Percentiles rank a stretch among this genome's conserved stretches.
phyloP scores from a whole-genome alignment of 148 eudicot species.

The Dianthus caryophyllus region DNA sequence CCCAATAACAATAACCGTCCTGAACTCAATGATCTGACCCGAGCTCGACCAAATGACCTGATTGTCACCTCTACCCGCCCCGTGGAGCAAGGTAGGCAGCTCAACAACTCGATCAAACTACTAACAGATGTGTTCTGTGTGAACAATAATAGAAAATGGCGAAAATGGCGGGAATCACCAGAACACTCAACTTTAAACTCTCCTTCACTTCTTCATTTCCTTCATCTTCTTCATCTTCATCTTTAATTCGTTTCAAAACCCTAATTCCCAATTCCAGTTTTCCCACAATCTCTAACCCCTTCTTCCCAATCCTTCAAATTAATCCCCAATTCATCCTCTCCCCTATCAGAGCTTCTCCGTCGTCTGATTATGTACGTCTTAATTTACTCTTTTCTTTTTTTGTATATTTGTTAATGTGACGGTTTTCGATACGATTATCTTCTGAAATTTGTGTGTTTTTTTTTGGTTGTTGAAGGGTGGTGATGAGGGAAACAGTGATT shows the following conservation, averaged over 20 bases:
- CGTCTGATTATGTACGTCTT: slow-evolving; percentile 19
- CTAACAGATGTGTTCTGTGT: too few relatives aligned
- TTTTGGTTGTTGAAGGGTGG: slow-evolving; percentile 25
- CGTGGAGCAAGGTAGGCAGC: too few relatives aligned
- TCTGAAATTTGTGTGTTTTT: not conserved
- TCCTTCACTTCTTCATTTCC: not conserved
- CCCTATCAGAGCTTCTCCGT: slow-evolving; percentile 11
- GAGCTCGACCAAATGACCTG: too few relatives aligned
- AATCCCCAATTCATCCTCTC: not conserved
- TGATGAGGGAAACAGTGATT: slow-evolving; percentile 14
- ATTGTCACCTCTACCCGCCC: too few relatives aligned
- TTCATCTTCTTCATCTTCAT: not conserved
- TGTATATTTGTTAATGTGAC: too few relatives aligned
- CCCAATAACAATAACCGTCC: too few relatives aligned
- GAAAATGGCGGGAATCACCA: slow-evolving; percentile 24
- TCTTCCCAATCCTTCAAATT: not conserved
- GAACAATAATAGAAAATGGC: too few relatives aligned
- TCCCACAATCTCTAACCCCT: not conserved
- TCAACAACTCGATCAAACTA: too few relatives aligned
- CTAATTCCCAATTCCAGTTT: not conserved
- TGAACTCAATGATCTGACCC: too few relatives aligned
- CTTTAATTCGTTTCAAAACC: not conserved
- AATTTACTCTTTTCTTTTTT: not conserved
- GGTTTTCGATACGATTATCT: not conserved
- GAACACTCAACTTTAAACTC: slow-evolving; percentile 4